These are phyloP conservation scores for Inonotus obliquus DNA, from an alignment of 1,284 basidiomycete species.

Conservation along the genomic window DNA sequence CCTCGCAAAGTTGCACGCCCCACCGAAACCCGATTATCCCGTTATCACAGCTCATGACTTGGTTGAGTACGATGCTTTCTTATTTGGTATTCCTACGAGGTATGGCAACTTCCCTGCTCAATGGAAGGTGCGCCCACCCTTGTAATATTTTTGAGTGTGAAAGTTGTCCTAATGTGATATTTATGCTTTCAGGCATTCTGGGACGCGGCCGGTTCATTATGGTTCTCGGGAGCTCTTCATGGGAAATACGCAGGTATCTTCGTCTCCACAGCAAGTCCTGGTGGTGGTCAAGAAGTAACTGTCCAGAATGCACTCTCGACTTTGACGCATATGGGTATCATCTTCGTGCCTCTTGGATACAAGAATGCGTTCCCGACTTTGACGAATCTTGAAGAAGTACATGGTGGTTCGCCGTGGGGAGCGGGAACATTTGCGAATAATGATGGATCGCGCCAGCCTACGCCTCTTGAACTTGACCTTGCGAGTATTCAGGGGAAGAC, in stretches of 20 bases:
- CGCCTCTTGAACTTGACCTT: slow-evolving; percentile 58
- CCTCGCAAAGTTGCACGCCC: slow-evolving; percentile 73
- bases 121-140: slow-evolving; percentile 50
- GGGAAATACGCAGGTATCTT: slow-evolving; percentile 82
- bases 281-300: slow-evolving; percentile 76
- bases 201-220: slow-evolving; percentile 78
- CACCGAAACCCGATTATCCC: slow-evolving; percentile 68
- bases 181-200: slow-evolving; percentile 56
- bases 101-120: slow-evolving; percentile 68
- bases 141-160: not conserved
- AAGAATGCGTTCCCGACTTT: slow-evolving; percentile 51
- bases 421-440: slow-evolving; percentile 63
- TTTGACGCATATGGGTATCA: slow-evolving; percentile 76
- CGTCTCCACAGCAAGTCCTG: slow-evolving; percentile 59
- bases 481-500: slow-evolving; percentile 61
- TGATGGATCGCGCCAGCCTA: slow-evolving; percentile 62
- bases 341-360: slow-evolving; percentile 81
- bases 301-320: slow-evolving; percentile 63
- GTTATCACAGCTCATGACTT: slow-evolving; percentile 67
- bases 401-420: slow-evolving; percentile 76
- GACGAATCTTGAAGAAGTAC: slow-evolving; percentile 56
- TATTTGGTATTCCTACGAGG: slow-evolving; percentile 78
- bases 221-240: slow-evolving; percentile 65
- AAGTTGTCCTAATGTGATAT: slow-evolving; percentile 1
- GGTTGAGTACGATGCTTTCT: slow-evolving; percentile 58